Percentiles rank a stretch among this genome's conserved stretches.
phyloP scores from a whole-genome alignment of 176 grass and related monocot species.

The Oryza coarctata region DNA sequence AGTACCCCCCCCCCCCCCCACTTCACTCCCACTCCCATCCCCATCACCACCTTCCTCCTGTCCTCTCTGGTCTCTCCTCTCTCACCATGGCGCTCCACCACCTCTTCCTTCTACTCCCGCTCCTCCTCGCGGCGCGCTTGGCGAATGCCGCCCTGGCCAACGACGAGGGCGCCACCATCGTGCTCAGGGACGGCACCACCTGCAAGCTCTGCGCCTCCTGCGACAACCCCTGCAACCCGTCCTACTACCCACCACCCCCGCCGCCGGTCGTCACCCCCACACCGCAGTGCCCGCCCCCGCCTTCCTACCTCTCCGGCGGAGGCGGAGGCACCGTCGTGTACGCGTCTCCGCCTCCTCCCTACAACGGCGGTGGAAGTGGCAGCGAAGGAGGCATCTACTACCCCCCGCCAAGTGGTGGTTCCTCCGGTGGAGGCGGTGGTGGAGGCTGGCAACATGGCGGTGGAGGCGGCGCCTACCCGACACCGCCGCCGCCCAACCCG shows the following conservation, averaged over 20 bases:
- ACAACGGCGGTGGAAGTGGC: not conserved
- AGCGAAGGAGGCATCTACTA: constrained; percentile 27
- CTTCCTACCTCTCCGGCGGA: constrained; percentile 11
- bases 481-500: constrained; percentile 90
- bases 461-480: constrained; percentile 30
- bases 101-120: constrained; percentile 5
- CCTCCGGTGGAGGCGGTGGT: not conserved
- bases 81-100: constrained; percentile 19
- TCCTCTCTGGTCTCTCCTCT: not conserved
- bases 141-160: constrained; percentile 9
- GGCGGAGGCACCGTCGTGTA: constrained; percentile 13
- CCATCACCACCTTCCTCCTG: constrained; percentile 13
- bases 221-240: constrained; percentile 69
- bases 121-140: constrained; percentile 29
- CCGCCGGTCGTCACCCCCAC: constrained; percentile 35
- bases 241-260: constrained; percentile 55
- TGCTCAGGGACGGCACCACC: constrained; percentile 66
- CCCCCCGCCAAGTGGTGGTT: constrained; percentile 32
- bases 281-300: constrained; percentile 39
- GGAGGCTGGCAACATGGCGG: not conserved
- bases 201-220: constrained; percentile 89
- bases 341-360: constrained; percentile 42
- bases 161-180: constrained; percentile 28
- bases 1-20: not conserved
- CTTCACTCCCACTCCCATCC: constrained; percentile 25